Evolutionary conservation across 2,329 filamentous ascomycete genomes (phyloP), one percentile per base, ranked within the genome.

Genomic region (Magnaporthiopsis rhizophila): DNA sequence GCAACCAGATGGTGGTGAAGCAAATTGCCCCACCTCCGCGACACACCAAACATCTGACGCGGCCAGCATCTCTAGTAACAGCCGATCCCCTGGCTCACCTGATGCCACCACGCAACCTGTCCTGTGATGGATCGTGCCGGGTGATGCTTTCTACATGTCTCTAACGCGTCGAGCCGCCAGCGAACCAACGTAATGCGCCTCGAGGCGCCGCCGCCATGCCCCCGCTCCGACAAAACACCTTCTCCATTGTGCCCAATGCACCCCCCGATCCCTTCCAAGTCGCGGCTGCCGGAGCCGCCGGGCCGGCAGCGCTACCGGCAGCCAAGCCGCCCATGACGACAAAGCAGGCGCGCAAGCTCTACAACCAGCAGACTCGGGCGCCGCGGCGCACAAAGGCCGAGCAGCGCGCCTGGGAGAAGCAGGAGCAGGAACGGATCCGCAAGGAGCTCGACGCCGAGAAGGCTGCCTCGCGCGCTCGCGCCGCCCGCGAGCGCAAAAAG

Each of bases 351-450:
- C 79, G 80, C 69, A 81, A 80, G 66, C 75, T 72, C 65, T 83
- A 77, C 71, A 76, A 68, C 67, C 75, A 75, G 72, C 74, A 68
- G 67, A 83, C 72, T 34, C 72, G 74, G 66, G 74, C 67, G 2
- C 77, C 78, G 0, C 76, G 74, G 63, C 69, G 82, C 30, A 78
- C 72, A 74, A 65, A 61, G 71, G 65, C 57, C 59, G 65, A 65
- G 59, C 64, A 73, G 61, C 65, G 74, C 66, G 56, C 72, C 36
- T 72, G 75, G 60, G 78, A 82, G 61, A 74, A 71, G 30, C 77
- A 76, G 58, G 83, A 86, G 66, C 82, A 84, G 67, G 82, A 85
- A 65, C 76, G 80, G n/a, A 83, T 84, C 50, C 74, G 79, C 5
- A 79, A 79, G 70, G 82, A 82, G 69, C 76, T 80, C 30, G 82